A percentile compares a stretch with the other conserved stretches of the same genome.
Conservation (phyloP, 192 early-diverging fungal species). For the Haplosporangium gracile region DNA sequence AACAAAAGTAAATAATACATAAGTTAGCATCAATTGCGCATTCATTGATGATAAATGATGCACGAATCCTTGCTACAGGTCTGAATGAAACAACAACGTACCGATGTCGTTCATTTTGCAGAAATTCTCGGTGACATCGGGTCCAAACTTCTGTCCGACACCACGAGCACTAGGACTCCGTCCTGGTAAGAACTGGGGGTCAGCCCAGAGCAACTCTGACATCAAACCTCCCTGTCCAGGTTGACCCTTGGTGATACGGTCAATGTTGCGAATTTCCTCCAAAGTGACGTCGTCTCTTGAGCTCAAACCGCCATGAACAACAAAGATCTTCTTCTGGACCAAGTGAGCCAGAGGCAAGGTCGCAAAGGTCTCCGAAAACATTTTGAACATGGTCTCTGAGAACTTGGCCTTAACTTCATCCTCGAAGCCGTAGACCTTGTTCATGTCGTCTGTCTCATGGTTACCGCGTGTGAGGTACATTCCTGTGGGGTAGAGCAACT, state of each 20-base stretch:
- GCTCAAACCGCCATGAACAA: conserved; percentile 97
- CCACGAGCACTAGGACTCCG: conserved; percentile 93
- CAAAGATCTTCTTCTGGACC: conserved; percentile 93
- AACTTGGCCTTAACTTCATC: conserved; percentile 98
- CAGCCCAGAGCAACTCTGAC: conserved; percentile 98
- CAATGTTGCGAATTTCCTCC: conserved; percentile 90
- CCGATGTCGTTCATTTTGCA: conserved; percentile 84
- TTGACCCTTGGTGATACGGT: conserved; percentile 87
- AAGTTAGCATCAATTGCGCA: neutral
- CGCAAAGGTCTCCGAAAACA: conserved; percentile 97
- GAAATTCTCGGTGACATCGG: conserved; percentile 96
- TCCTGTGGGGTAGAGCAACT: conserved; percentile 87
- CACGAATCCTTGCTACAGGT: neutral
- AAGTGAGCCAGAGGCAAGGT: conserved; percentile 94
- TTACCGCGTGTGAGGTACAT: conserved; percentile 95
- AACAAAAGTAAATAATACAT: conserved; percentile 6
- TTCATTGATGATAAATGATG: neutral
- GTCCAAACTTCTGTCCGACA: conserved; percentile 96
- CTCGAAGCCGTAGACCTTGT: conserved; percentile 99
- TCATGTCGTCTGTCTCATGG: conserved; percentile 99
- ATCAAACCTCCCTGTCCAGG: conserved; percentile 77
- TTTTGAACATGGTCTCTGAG: conserved; percentile 89
- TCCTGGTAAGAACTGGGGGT: conserved; percentile 89
- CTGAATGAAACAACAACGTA: conserved; percentile 15
- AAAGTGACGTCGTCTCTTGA: conserved; percentile 92